phyloP scores from a whole-genome alignment of 2,329 filamentous ascomycete species.

The Trichophyton rubrum region DNA sequence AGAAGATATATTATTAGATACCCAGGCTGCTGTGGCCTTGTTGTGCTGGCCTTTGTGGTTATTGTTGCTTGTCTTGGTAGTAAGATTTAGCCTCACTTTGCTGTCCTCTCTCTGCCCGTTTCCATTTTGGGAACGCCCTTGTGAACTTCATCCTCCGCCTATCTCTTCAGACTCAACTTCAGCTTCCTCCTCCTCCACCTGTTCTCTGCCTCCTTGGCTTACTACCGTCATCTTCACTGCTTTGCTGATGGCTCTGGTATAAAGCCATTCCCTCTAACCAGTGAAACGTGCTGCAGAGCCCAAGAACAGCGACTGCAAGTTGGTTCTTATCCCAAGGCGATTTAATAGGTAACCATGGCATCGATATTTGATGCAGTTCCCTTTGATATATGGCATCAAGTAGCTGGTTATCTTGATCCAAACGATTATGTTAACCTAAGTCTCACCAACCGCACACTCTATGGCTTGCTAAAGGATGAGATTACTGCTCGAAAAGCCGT shows the following conservation, averaged over 20 bases:
- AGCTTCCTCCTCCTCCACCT: background rate
- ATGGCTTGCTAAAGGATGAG: conserved; percentile 40
- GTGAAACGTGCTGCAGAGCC: background rate
- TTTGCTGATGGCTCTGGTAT: background rate
- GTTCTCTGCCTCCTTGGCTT: background rate
- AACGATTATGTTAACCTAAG: conserved; percentile 48
- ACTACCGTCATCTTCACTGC: background rate
- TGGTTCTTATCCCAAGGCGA: background rate
- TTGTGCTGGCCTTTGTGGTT: background rate
- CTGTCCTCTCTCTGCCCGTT: background rate
- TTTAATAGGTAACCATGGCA: conserved; percentile 4
- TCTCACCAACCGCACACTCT: conserved; percentile 41
- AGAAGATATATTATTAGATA: background rate
- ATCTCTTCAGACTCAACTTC: background rate
- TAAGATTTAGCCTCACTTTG: background rate
- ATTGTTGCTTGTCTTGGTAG: background rate
- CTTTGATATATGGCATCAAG: conserved; percentile 51
- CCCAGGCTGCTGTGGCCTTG: background rate
- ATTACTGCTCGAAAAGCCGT: conserved; percentile 47
- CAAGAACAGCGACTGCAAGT: background rate
- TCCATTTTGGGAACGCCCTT: background rate
- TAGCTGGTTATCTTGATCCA: conserved; percentile 43
- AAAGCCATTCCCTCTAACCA: background rate
- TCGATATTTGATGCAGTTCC: conserved; percentile 39
- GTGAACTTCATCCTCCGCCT: no score